Base-by-base conservation (phyloP, 768 basidiomycete species). In the Mycena galericulata region DNA sequence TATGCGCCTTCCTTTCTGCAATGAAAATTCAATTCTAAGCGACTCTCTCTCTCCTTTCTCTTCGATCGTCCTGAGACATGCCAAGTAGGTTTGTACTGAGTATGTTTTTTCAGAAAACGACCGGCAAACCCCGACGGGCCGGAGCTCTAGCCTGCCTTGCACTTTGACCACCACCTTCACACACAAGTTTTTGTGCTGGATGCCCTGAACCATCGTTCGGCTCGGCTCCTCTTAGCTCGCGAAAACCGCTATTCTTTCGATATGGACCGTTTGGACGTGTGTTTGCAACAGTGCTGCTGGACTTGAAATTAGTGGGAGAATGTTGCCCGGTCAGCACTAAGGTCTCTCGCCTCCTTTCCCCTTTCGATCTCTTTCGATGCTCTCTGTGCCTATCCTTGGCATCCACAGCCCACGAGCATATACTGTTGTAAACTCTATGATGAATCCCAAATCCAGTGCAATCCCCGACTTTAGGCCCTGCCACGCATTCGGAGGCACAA, bases 291-390 rank as follows among this genome's bases (percentile, higher is more conserved):
- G 1, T n/a, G 15, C 47, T 27, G 11, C 49, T 30, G n/a, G n/a
- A n/a, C n/a, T n/a, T n/a, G n/a, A n/a, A n/a, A n/a, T n/a, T n/a
- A 45, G 53, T 68, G 67, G 27, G 67, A 68, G 30, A 63, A 58
- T 46, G n/a, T 43, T 57, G 41, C 45, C 17, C 27, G 34, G 34
- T 40, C 34, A 6, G 34, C 34, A 14, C 34, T 36, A 6, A 36
- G 14, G n/a, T 32, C 40, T 55, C 62, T 46, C 15, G 46, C 26
- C 36, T 12, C 9, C 30, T 50, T n/a, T n/a, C n/a, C n/a, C n/a
- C n/a, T n/a, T n/a, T n/a, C n/a, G n/a, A n/a, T n/a, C n/a, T n/a
- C n/a, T n/a, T n/a, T n/a, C n/a, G n/a, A n/a, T n/a, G n/a, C n/a
- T n/a, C n/a, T n/a, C n/a, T n/a, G n/a, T 30, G 38, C 32, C 14